These are phyloP conservation scores for Elaeis oleifera DNA, from an alignment of 202 grass and related monocot species.

Conservation along the genomic window DNA sequence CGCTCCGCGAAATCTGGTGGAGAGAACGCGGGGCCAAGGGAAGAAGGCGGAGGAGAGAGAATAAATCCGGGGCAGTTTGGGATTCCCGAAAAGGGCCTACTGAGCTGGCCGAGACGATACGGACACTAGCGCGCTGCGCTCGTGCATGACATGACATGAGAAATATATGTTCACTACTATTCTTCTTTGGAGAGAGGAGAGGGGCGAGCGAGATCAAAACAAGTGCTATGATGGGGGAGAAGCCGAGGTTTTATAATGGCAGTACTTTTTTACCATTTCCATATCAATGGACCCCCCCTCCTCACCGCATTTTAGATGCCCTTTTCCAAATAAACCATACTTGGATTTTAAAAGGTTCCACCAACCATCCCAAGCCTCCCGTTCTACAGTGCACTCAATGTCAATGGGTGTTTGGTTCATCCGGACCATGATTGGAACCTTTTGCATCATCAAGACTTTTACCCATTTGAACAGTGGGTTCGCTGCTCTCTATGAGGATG, in stretches of 20 bases:
- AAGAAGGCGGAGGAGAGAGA: background rate
- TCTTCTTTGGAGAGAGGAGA: background rate
- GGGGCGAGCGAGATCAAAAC: background rate
- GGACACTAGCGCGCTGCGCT: constrained; percentile 4
- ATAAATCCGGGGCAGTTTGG: constrained; percentile 5
- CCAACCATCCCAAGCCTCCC: background rate
- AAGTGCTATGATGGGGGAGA: background rate
- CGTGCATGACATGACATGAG: constrained; percentile 25
- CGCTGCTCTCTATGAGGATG: no score
- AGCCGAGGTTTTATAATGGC: background rate
- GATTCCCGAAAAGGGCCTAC: constrained; percentile 12
- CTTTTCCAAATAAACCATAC: constrained; percentile 9
- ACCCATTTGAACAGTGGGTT: no score
- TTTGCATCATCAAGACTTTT: no score
- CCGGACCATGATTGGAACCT: no score
- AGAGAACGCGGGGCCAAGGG: no score
- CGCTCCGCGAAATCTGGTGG: background rate
- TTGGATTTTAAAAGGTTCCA: background rate
- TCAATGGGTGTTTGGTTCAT: no score
- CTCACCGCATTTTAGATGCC: background rate
- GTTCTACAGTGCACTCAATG: background rate
- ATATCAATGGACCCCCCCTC: background rate
- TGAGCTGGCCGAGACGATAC: constrained; percentile 6
- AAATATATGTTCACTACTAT: background rate
- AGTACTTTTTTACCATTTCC: background rate